These are phyloP conservation scores for Neocatenulostroma microsporum DNA, from an alignment of 2,329 filamentous ascomycete species.

Conservation along the genomic window DNA sequence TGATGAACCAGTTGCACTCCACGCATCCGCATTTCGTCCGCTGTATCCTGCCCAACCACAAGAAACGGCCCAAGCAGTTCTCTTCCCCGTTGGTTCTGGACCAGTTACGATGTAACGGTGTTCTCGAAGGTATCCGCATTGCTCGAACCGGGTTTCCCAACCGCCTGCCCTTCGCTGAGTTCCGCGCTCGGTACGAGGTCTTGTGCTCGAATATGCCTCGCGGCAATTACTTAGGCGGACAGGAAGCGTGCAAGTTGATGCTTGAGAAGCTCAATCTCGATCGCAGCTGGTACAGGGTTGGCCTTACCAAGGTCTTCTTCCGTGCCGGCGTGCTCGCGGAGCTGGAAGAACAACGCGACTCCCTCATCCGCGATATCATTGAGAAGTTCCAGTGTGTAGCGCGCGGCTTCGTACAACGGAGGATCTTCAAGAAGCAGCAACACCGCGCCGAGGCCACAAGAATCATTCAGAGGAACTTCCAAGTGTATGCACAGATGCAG, in stretches of 20 bases:
- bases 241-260: constrained; percentile 76
- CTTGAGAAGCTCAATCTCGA: constrained; percentile 83
- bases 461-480: constrained; percentile 91
- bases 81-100: constrained; percentile 88
- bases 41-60: constrained; percentile 96
- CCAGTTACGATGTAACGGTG: constrained; percentile 96
- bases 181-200: constrained; percentile 91
- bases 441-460: constrained; percentile 91
- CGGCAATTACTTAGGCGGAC: constrained; percentile 75
- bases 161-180: constrained; percentile 82
- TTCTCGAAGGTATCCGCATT: constrained; percentile 96
- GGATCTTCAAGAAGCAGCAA: constrained; percentile 82
- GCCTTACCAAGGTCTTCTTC: constrained; percentile 97
- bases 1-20: constrained; percentile 90
- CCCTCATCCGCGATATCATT: constrained; percentile 90
- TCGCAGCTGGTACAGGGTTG: constrained; percentile 79
- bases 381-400: constrained; percentile 86
- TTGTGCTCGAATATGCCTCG: constrained; percentile 82
- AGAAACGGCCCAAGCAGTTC: constrained; percentile 90
- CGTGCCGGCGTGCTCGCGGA: constrained; percentile 91
- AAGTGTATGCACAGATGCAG: constrained; percentile 81
- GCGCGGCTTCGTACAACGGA: constrained; percentile 78
- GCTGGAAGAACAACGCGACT: constrained; percentile 89
- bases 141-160: constrained; percentile 96
- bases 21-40: constrained; percentile 98